phyloP scores from a whole-genome alignment of 2,329 filamentous ascomycete species.

The Graphilbum sp. region DNA sequence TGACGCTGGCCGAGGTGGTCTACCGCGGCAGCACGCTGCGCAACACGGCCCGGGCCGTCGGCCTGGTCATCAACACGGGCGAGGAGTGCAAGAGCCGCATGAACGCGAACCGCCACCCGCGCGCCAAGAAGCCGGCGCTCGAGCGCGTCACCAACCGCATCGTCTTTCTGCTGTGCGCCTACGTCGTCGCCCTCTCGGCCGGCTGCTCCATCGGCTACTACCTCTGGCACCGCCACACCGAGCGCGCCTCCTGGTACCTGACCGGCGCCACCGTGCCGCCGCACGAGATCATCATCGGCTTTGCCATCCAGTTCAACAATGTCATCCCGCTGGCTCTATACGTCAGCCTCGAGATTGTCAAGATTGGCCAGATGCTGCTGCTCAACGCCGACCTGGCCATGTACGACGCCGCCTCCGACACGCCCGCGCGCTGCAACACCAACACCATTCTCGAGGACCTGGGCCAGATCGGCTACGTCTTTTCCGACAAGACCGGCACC shows the following conservation, averaged over 20 bases:
- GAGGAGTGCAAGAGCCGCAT: conserved; percentile 77
- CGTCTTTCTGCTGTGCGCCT: conserved; percentile 62
- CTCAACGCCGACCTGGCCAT: conserved; percentile 71
- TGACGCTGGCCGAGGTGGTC: conserved; percentile 69
- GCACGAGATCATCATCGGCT: conserved; percentile 72
- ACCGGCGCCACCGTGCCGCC: conserved; percentile 53
- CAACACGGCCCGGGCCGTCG: conserved; percentile 59
- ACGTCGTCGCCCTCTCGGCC: conserved; percentile 63
- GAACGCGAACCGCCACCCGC: conserved; percentile 71
- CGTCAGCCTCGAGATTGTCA: conserved; percentile 77
- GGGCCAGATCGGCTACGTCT: conserved; percentile 77
- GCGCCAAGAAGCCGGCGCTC: conserved; percentile 59
- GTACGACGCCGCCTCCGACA: conserved; percentile 75
- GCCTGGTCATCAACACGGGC: conserved; percentile 71
- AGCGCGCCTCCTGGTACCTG: conserved; percentile 63
- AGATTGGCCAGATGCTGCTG: conserved; percentile 62
- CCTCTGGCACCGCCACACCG: conserved; percentile 53
- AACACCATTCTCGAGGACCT: conserved; percentile 92
- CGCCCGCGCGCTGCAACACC: conserved; percentile 76
- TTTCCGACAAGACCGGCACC: conserved; percentile 90
- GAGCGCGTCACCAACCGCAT: conserved; percentile 59
- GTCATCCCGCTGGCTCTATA: conserved; percentile 85
- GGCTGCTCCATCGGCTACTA: conserved; percentile 73
- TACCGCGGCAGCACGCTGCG: conserved; percentile 75
- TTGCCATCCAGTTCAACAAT: conserved; percentile 94